phyloP scores from a whole-genome alignment of 2,329 filamentous ascomycete species.

The Aspergillus cejpii region DNA sequence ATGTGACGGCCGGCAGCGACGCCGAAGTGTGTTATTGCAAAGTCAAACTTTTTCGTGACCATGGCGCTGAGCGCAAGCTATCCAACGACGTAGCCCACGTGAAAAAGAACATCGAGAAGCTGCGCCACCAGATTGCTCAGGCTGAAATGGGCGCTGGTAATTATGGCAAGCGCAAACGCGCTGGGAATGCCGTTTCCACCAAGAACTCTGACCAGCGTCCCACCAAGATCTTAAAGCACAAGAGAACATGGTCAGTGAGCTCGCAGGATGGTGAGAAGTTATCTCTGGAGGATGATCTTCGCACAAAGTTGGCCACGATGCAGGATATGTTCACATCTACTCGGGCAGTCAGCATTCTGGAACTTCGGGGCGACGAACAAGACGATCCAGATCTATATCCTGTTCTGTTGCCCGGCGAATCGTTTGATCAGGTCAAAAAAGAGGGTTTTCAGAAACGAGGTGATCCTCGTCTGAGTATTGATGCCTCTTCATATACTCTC shows the following conservation, averaged over 20 bases:
- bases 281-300: slow-evolving; percentile 41
- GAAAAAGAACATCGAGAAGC: slow-evolving; percentile 92
- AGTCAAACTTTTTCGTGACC: slow-evolving; percentile 93
- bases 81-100: slow-evolving; percentile 92
- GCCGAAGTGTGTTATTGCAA: slow-evolving; percentile 89
- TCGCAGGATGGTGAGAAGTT: slow-evolving; percentile 49
- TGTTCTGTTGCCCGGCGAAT: slow-evolving; percentile 33
- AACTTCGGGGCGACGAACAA: slow-evolving; percentile 39
- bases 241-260: slow-evolving; percentile 91
- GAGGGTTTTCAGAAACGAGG: slow-evolving; percentile 27
- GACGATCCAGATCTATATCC: slow-evolving; percentile 44
- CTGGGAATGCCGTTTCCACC: slow-evolving; percentile 45
- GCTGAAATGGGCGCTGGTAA: slow-evolving; percentile 55
- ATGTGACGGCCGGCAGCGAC: slow-evolving; percentile 23
- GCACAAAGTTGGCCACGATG: slow-evolving; percentile 39
- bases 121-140: slow-evolving; percentile 88
- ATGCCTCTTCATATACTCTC: slow-evolving; percentile 29
- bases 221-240: slow-evolving; percentile 83
- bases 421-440: slow-evolving; percentile 25
- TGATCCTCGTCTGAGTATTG: slow-evolving; percentile 31
- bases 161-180: slow-evolving; percentile 56
- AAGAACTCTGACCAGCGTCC: slow-evolving; percentile 51
- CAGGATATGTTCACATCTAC: slow-evolving; percentile 46
- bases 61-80: slow-evolving; percentile 88
- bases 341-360: slow-evolving; percentile 38